Conservation (phyloP, 139 green algal species). For the Astrephomene gubernaculifera region DNA sequence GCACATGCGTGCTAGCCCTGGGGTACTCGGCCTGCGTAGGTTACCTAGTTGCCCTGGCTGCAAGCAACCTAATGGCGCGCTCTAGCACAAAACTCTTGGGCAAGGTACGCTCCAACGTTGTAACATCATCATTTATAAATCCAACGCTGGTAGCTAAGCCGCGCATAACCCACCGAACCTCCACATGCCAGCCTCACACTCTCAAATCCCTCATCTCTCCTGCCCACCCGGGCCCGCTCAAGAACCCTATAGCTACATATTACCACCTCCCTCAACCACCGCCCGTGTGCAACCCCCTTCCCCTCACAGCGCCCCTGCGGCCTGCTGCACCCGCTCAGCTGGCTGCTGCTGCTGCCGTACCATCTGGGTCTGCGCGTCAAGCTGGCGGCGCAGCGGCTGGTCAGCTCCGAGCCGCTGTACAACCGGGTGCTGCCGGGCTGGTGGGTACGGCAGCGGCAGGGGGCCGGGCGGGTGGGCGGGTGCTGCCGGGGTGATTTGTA, state of each 20-base stretch:
- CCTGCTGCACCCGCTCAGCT: slow-evolving; percentile 42
- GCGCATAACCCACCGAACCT: too few relatives aligned
- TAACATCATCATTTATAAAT: too few relatives aligned
- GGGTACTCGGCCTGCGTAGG: slow-evolving; percentile 10
- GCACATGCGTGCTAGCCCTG: not conserved
- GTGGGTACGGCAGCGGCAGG: too few relatives aligned
- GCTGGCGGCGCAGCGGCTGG: slow-evolving; percentile 51
- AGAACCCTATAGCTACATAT: too few relatives aligned
- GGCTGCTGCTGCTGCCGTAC: slow-evolving; percentile 68
- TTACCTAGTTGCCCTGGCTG: slow-evolving; percentile 41
- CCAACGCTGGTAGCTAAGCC: too few relatives aligned
- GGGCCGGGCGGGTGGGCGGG: too few relatives aligned
- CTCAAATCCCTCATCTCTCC: too few relatives aligned
- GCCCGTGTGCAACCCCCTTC: not conserved
- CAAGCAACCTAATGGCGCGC: slow-evolving; percentile 46
- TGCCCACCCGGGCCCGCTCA: too few relatives aligned
- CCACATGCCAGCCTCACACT: too few relatives aligned
- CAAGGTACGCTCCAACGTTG: slow-evolving; percentile 56
- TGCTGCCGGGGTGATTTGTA: too few relatives aligned
- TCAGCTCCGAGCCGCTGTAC: slow-evolving; percentile 60
- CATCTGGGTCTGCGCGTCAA: slow-evolving; percentile 69
- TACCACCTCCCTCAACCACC: not conserved
- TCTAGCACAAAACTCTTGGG: slow-evolving; percentile 64
- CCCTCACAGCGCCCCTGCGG: slow-evolving; percentile 26
- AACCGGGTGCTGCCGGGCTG: slow-evolving; percentile 52